A percentile compares a stretch with the other conserved stretches of the same genome.
phyloP scores from a whole-genome alignment of 1,284 basidiomycete genomes.

The Coriolopsis trogii region DNA sequence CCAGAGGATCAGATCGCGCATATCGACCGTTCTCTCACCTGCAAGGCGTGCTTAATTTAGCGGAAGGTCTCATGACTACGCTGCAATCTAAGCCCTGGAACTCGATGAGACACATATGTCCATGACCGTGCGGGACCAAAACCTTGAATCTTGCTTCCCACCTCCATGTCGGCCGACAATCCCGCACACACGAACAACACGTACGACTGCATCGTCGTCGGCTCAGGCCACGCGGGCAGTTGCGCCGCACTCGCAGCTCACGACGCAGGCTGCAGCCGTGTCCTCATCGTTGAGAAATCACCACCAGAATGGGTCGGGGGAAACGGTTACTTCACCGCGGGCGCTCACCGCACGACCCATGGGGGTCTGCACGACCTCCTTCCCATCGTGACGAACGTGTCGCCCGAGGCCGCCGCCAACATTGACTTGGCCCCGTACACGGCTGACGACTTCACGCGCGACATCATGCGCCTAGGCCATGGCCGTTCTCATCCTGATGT shows the following conservation, averaged over 20 bases:
- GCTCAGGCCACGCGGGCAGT: slow-evolving; percentile 70
- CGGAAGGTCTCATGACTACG: background rate
- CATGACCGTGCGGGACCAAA: no score
- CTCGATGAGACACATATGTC: no score
- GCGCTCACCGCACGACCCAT: slow-evolving; percentile 65
- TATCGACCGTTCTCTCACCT: no score
- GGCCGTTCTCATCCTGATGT: slow-evolving; percentile 50
- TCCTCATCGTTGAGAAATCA: slow-evolving; percentile 68
- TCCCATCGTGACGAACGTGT: slow-evolving; percentile 52
- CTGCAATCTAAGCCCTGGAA: no score
- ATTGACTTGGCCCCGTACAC: slow-evolving; percentile 67
- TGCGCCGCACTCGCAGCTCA: slow-evolving; percentile 64
- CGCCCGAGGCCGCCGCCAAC: slow-evolving; percentile 42
- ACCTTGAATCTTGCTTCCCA: background rate
- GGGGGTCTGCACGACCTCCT: slow-evolving; percentile 59
- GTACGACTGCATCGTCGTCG: slow-evolving; percentile 60
- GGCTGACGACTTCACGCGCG: slow-evolving; percentile 51
- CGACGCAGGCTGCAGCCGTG: slow-evolving; percentile 59
- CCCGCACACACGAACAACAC: background rate
- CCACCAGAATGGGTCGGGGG: slow-evolving; percentile 66
- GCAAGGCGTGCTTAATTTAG: background rate
- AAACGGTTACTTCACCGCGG: slow-evolving; percentile 73
- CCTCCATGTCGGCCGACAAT: slow-evolving; percentile 15
- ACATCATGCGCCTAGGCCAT: slow-evolving; percentile 61
- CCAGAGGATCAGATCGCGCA: no score